A percentile compares a stretch with the other conserved stretches of the same genome.
Evolutionary conservation across 805 yeast species (phyloP).

Genomic region (Metschnikowia sp.): DNA sequence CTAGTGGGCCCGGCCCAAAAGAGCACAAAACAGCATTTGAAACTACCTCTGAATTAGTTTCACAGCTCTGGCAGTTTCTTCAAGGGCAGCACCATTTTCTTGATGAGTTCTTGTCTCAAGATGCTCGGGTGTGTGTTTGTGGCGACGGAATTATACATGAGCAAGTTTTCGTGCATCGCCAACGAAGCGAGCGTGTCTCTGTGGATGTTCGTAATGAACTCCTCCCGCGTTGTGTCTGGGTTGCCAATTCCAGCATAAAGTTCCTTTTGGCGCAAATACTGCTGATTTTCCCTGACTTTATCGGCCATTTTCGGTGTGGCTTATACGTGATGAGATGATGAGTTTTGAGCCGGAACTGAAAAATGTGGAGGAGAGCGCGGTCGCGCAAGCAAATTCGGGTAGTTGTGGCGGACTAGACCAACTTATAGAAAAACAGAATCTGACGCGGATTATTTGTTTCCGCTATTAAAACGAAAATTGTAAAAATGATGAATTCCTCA

Average conservation of each 20-base stretch:
- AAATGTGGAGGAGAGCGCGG: neutral
- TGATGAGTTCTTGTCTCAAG: slow-evolving; percentile 30
- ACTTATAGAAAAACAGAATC: no score
- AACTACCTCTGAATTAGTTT: neutral
- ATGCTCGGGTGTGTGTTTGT: slow-evolving; percentile 38
- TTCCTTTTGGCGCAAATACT: slow-evolving; percentile 51
- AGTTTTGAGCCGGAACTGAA: neutral
- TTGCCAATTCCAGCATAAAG: slow-evolving; percentile 76
- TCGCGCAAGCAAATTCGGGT: no score
- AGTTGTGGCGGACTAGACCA: no score
- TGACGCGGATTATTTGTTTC: no score
- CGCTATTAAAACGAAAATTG: no score
- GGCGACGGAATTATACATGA: slow-evolving; percentile 54
- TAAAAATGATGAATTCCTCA: no score
- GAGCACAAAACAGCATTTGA: no score
- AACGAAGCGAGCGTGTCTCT: slow-evolving; percentile 64
- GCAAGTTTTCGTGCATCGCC: slow-evolving; percentile 53
- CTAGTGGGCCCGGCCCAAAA: no score
- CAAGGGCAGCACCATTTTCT: slow-evolving; percentile 31
- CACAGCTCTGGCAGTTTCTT: neutral
- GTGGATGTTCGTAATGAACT: slow-evolving; percentile 65
- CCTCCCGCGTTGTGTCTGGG: slow-evolving; percentile 63
- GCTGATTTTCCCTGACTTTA: slow-evolving; percentile 56
- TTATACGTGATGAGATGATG: neutral
- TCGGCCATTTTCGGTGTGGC: slow-evolving; percentile 48